Base-by-base conservation (phyloP, 345 rosid species). In the Reutealis trisperma region DNA sequence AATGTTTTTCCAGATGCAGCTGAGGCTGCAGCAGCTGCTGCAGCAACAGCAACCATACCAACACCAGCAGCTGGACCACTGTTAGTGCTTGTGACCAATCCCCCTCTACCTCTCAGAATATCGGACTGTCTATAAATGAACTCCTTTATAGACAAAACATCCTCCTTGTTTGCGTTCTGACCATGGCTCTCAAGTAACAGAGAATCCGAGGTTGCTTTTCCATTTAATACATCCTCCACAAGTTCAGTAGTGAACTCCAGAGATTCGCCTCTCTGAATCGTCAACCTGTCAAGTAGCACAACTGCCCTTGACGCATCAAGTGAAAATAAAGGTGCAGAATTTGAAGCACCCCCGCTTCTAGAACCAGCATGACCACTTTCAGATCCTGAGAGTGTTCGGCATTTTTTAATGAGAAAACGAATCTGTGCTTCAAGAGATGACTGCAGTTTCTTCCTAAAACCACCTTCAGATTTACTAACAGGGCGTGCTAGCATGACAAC, bases 31-130 rank as follows among this genome's bases (percentile, higher is more conserved):
- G 97, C 96, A 0, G 90, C 96, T 8, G 98, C 96, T 7, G 96
- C 96, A 69, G 97, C 98, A 75, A 82, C 92, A 67, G 98, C 96
- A 62, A 89, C 93, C 96, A 90, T 91, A 70, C 97, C 96, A 70
- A 84, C 91, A 32, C 91, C 98, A 78, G 83, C 86, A 75, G 85
- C 86, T 9, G 92, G 80, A 82, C 90, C 88, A 77, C 84, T 82
- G 68, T 81, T 88, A 44, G 86, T 44, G 74, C 85, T 82, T 47
- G 82, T 71, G 65, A 84, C 86, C 77, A 80, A 71, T 65, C 93
- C 98, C 66, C 94, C 96, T 88, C 87, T 89, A 64, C 96, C 96
- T 83, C 98, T 87, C 85, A 91, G 80, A 75, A 90, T 83, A 82
- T 91, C 98, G 74, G 89, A 85, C 67, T 90, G 93, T 80, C 88